Percentiles rank a stretch among this genome's conserved stretches.
These are phyloP conservation scores for Sclerotinia spermophila DNA, from an alignment of 2,329 filamentous ascomycete species.

Conservation along the genomic window DNA sequence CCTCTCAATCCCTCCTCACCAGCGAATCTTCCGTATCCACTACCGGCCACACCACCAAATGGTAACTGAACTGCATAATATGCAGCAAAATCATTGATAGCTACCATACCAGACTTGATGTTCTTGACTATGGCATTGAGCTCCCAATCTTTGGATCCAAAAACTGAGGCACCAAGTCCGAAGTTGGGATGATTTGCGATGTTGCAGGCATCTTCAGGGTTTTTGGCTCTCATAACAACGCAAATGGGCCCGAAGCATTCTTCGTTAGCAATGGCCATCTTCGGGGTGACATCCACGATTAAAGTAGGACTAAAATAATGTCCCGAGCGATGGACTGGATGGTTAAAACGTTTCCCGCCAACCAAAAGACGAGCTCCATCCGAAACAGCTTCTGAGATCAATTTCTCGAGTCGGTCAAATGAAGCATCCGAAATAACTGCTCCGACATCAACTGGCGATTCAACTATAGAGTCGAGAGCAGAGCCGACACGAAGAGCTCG, in stretches of 20 bases:
- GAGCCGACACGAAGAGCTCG: conserved; percentile 72
- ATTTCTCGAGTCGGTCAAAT: conserved; percentile 70
- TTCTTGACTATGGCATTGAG: conserved; percentile 62
- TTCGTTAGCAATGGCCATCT: conserved; percentile 83
- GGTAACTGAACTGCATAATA: conserved; percentile 93
- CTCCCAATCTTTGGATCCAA: conserved; percentile 64
- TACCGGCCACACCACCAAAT: conserved; percentile 78
- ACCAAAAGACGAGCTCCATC: conserved; percentile 77
- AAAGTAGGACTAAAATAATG: conserved; percentile 94
- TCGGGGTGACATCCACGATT: conserved; percentile 78
- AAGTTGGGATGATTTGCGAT: conserved; percentile 84
- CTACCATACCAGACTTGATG: conserved; percentile 82
- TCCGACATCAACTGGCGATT: conserved; percentile 69
- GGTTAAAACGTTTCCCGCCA: conserved; percentile 68
- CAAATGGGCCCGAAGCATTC: conserved; percentile 95
- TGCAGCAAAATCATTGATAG: conserved; percentile 91
- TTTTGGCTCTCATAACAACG: conserved; percentile 72
- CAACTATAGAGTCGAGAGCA: conserved; percentile 48
- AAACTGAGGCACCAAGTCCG: conserved; percentile 84
- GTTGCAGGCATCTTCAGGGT: conserved; percentile 59
- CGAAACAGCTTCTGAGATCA: conserved; percentile 73
- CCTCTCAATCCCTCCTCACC: conserved; percentile 82
- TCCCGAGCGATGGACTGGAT: conserved; percentile 71
- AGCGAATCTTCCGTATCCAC: conserved; percentile 89
- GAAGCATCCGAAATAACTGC: conserved; percentile 79